A percentile compares a stretch with the other conserved stretches of the same genome.
Evolutionary conservation across 495 filamentous ascomycete genomes (phyloP).

Genomic region (Paragyromitra xinjiangensis): DNA sequence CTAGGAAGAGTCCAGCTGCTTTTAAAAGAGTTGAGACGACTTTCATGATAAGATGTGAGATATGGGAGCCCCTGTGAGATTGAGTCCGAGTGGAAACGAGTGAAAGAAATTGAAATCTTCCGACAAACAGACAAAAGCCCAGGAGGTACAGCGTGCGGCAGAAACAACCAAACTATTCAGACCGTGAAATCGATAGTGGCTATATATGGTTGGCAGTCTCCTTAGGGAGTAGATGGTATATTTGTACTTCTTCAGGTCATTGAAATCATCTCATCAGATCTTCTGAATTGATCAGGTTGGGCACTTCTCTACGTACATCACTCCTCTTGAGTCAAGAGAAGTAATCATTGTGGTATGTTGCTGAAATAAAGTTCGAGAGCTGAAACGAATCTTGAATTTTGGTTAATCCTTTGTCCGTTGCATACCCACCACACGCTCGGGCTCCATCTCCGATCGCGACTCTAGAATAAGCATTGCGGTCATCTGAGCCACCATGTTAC

Average conservation of each 20-base stretch:
- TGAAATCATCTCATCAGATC: neutral
- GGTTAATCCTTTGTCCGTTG: neutral
- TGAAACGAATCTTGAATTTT: neutral
- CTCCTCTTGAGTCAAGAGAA: neutral
- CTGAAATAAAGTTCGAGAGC: neutral
- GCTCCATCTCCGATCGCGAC: too few relatives aligned
- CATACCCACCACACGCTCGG: too few relatives aligned
- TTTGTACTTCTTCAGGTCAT: neutral
- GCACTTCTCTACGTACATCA: neutral
- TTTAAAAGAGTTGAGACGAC: neutral
- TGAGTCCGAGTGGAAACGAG: neutral
- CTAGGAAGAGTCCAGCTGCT: slow-evolving; percentile 1
- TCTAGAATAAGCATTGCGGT: too few relatives aligned
- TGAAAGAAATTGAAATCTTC: neutral
- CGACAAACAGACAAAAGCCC: neutral
- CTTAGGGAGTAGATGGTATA: neutral
- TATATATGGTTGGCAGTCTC: neutral
- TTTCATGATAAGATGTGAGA: neutral
- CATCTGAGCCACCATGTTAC: too few relatives aligned
- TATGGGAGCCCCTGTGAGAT: neutral
- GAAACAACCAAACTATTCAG: neutral
- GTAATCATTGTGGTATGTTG: neutral
- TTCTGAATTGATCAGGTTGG: neutral
- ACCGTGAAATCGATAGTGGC: neutral
- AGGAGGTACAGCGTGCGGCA: neutral